Evolutionary conservation across 192 early-diverging fungal species (phyloP).

Genomic region (Backusella macrospora): DNA sequence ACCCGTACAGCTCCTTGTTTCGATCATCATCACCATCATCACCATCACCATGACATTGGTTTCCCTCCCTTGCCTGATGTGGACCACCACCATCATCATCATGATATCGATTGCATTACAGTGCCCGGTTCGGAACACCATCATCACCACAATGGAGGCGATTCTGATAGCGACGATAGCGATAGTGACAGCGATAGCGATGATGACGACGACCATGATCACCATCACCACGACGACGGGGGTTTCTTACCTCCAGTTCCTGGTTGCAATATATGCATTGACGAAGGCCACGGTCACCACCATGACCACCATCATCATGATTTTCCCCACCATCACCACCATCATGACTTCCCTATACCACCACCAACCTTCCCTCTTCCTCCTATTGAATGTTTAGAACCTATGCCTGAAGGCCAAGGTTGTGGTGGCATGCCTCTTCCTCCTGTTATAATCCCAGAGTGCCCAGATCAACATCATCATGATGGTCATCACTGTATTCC

Average conservation of each 20-base stretch:
- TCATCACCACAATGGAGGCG: background rate
- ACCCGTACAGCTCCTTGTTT: conserved; percentile 3
- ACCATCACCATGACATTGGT: background rate
- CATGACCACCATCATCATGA: background rate
- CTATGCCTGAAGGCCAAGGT: background rate
- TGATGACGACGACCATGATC: background rate
- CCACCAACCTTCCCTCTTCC: background rate
- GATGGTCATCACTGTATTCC: background rate
- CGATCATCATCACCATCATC: background rate
- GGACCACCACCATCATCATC: background rate
- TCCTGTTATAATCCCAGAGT: background rate
- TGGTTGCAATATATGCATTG: background rate
- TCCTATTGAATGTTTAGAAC: background rate
- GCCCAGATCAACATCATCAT: background rate
- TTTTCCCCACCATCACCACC: background rate
- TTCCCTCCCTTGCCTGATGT: background rate
- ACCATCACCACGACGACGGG: background rate
- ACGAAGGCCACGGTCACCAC: background rate
- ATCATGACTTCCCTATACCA: background rate
- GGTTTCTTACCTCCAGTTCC: background rate
- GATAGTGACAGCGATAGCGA: background rate
- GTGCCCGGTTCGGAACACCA: background rate
- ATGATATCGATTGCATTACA: background rate
- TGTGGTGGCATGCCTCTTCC: background rate
- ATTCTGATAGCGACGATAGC: conserved; percentile 1